phyloP scores from a whole-genome alignment of 164 flowering plant genomes.

The Vitis cinerea region DNA sequence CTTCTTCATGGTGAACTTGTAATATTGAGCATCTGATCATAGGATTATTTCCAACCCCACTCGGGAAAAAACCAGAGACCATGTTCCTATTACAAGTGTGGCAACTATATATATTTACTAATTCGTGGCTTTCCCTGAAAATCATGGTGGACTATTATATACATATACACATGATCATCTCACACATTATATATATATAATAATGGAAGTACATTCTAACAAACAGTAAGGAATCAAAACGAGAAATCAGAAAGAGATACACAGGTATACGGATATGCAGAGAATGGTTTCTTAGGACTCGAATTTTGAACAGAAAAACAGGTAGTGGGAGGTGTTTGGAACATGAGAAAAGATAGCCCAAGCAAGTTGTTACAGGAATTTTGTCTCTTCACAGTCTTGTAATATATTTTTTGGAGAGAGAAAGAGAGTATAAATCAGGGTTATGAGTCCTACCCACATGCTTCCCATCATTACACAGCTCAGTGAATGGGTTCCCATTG shows the following conservation, averaged over 20 bases:
- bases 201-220: too few relatives aligned
- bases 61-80: too few relatives aligned
- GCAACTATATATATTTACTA: too few relatives aligned
- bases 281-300: conserved; percentile 14
- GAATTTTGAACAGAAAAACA: conserved; percentile 18
- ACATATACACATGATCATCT: too few relatives aligned
- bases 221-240: background rate
- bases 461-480: conserved; percentile 47
- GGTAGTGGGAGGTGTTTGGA: conserved; percentile 19
- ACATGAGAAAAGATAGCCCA: conserved; percentile 23
- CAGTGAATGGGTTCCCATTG: conserved; percentile 51
- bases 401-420: conserved; percentile 12
- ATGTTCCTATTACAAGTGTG: too few relatives aligned
- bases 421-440: conserved; percentile 13
- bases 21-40: too few relatives aligned
- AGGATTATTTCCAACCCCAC: too few relatives aligned
- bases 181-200: too few relatives aligned
- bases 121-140: too few relatives aligned
- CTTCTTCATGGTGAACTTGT: too few relatives aligned
- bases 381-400: conserved; percentile 24
- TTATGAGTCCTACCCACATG: conserved; percentile 39
- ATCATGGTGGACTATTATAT: too few relatives aligned
- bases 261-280: background rate
- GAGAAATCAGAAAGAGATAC: conserved; percentile 2
- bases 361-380: conserved; percentile 36